These are phyloP conservation scores for Opeltia flavorubescens DNA, from an alignment of 495 filamentous ascomycete genomes.

Conservation along the genomic window DNA sequence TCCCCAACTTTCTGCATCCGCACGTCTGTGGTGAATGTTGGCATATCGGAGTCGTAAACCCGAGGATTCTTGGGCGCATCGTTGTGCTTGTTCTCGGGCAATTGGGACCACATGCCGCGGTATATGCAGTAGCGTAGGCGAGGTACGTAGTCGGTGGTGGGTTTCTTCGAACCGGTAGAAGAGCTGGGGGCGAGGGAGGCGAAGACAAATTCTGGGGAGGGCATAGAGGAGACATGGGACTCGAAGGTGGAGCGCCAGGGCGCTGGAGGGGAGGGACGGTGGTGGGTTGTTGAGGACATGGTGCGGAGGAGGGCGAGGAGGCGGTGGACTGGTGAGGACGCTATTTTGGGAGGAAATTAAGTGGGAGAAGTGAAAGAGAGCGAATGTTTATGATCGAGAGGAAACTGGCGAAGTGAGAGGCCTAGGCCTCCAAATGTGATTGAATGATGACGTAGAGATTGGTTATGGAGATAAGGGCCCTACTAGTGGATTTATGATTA, in stretches of 20 bases:
- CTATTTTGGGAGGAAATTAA: neutral
- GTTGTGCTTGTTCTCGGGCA: constrained; percentile 56
- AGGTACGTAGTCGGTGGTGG: constrained; percentile 29
- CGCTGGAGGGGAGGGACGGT: constrained; percentile 21
- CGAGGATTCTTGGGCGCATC: constrained; percentile 48
- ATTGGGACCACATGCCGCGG: constrained; percentile 66
- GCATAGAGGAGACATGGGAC: constrained; percentile 45
- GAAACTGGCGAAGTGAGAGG: too few species aligned
- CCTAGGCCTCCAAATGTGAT: too few species aligned
- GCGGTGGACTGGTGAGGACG: constrained; percentile 8
- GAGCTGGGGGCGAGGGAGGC: constrained; percentile 39
- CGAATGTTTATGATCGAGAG: too few species aligned
- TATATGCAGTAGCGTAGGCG: constrained; percentile 54
- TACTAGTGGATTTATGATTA: too few species aligned
- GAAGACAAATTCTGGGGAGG: constrained; percentile 56
- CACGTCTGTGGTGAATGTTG: constrained; percentile 74
- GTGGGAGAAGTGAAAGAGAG: too few species aligned
- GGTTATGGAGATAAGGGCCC: too few species aligned
- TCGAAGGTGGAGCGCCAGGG: constrained; percentile 59
- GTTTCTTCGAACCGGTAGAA: constrained; percentile 12
- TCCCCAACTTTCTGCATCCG: constrained; percentile 73
- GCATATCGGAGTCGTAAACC: constrained; percentile 58
- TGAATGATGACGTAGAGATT: too few species aligned
- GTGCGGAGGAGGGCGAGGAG: constrained; percentile 9
- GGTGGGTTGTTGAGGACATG: constrained; percentile 19